These are phyloP conservation scores for Citeromyces hawaiiensis DNA, from an alignment of 1,139 yeast species.

Conservation along the genomic window DNA sequence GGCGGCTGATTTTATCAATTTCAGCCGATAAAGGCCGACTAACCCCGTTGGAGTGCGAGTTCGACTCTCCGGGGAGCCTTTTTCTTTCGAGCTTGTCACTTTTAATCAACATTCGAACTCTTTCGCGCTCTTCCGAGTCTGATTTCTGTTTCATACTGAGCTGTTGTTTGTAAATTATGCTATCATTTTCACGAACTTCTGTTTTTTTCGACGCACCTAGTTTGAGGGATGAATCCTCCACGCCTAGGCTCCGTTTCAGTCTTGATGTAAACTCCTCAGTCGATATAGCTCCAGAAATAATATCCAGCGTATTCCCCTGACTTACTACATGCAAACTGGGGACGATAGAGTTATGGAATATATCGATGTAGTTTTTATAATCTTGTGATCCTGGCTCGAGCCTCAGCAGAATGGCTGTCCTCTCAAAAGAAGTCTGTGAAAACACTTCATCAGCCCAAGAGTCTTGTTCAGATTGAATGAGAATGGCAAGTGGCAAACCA, in stretches of 20 bases:
- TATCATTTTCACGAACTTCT: slow-evolving; percentile 22
- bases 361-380: slow-evolving; percentile 31
- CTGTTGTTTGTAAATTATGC: slow-evolving; percentile 25
- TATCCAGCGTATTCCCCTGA: slow-evolving; percentile 29
- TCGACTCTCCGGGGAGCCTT: not conserved
- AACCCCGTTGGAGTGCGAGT: not conserved
- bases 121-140: slow-evolving; percentile 35
- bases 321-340: slow-evolving; percentile 38
- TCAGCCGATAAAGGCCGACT: slow-evolving; percentile 9
- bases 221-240: not conserved
- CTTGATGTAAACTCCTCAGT: slow-evolving; percentile 16
- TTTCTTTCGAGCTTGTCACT: slow-evolving; percentile 37
- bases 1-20: slow-evolving; percentile 6
- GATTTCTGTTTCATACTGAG: slow-evolving; percentile 21
- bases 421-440: not conserved
- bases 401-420: slow-evolving; percentile 27
- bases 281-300: slow-evolving; percentile 19
- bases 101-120: slow-evolving; percentile 35
- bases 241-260: slow-evolving; percentile 7
- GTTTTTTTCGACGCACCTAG: slow-evolving; percentile 16
- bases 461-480: not conserved
- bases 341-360: slow-evolving; percentile 28
- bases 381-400: slow-evolving; percentile 31
- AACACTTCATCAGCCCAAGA: not conserved
- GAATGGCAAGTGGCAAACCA: not conserved